Evolutionary conservation across 345 rosid genomes (phyloP).

Genomic region (Salix suchowensis): DNA sequence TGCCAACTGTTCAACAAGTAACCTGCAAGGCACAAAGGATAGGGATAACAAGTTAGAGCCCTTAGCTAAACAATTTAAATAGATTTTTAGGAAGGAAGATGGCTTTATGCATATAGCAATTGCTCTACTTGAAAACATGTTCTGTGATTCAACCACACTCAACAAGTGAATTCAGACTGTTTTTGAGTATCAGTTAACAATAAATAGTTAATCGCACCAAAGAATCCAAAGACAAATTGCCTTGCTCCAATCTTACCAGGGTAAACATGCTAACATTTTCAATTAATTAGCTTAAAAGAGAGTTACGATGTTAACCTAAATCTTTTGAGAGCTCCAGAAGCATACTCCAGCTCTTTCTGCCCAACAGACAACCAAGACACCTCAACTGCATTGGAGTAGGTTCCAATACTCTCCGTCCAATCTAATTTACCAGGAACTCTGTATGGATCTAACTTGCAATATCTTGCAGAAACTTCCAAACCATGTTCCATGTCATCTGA

Average conservation of each 20-base stretch:
- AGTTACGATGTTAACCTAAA: slow-evolving; percentile 54
- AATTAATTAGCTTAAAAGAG: not conserved
- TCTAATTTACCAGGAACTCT: slow-evolving; percentile 77
- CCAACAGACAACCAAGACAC: slow-evolving; percentile 99
- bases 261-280: not conserved
- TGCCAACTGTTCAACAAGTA: slow-evolving; percentile 82
- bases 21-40: slow-evolving; percentile 36
- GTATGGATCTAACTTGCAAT: slow-evolving; percentile 74
- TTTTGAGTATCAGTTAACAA: not conserved
- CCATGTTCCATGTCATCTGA: slow-evolving; percentile 52
- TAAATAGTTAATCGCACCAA: not conserved
- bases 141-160: not conserved
- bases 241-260: not conserved
- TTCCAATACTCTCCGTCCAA: slow-evolving; percentile 71
- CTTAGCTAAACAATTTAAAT: not conserved
- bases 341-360: slow-evolving; percentile 87
- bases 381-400: slow-evolving; percentile 58
- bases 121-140: not conserved
- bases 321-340: slow-evolving; percentile 78
- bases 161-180: not conserved
- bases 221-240: not conserved
- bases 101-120: not conserved
- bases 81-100: not conserved
- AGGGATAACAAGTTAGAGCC: not conserved
- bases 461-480: slow-evolving; percentile 46